Evolutionary conservation across 164 flowering plant genomes (phyloP), one percentile per base, ranked within the genome.

Genomic region (Warburgia ugandensis): DNA sequence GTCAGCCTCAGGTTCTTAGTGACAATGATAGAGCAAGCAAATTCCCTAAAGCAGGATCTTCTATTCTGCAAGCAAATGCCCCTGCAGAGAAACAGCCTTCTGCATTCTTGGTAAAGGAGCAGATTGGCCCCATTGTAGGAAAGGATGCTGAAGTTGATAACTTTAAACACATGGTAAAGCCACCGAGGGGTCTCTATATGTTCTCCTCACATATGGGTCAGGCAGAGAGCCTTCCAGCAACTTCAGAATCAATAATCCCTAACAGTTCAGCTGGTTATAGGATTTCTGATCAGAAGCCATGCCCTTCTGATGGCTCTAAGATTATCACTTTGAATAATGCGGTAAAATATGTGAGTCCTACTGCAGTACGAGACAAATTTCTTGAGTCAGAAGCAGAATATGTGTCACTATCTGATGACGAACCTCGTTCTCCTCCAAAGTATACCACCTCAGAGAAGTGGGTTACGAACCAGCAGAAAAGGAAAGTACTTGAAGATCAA

Each of bases 381-480:
- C 33, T 58, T 16, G 81, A 71, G 16, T 65, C 59, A 46, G 78
- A 68, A 52, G 78, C 68, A 23, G 83, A 75, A 22, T 68, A 73
- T 38, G 54, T 23, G 29, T 71, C 70, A 32, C 26, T 61, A 4
- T 42, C 60, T 39, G 46, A 60, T 41, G 75, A 68, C 47, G 48
- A 65, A 37, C 67, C 68, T 29, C 68, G 17, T 28, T 50, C 84
- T 50, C 67, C 86, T 50, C 86, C 91, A 31, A 82, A 72, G 72
- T 69, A 79, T 54, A 84, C 94, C 12, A 80, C 84, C 54, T 68
- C 80, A 22, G 96, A 86, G 65, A 89, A 77, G 68, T 89, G 94
- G 92, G 76, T 94, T 39, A 71, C 77, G 78, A 86, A 73, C 61
- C 78, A 73, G 38, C 83, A 73, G 62, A 86, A 77, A 71, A 75